Evolutionary conservation across 2,329 filamentous ascomycete species (phyloP).

Genomic region (Chaetomium sp.): DNA sequence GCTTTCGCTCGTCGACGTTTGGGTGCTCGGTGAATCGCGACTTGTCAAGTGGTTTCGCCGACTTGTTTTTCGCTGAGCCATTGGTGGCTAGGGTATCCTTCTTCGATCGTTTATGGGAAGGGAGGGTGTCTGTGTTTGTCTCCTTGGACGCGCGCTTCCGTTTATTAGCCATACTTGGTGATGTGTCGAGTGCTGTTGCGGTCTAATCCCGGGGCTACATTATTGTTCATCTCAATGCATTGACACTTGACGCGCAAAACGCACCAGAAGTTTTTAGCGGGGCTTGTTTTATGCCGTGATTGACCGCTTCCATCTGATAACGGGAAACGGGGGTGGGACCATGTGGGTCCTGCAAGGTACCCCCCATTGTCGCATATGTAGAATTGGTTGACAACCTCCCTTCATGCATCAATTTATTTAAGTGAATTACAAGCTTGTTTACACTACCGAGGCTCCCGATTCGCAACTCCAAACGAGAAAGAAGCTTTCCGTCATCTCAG

Average conservation of each 20-base stretch:
- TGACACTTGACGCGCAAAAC: background rate
- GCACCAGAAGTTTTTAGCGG: constrained; percentile 18
- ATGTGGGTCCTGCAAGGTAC: background rate
- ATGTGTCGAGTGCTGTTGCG: background rate
- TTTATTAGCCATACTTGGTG: constrained; percentile 36
- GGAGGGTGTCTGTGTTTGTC: constrained; percentile 23
- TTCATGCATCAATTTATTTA: background rate
- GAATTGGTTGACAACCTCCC: background rate
- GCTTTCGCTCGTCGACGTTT: constrained; percentile 46
- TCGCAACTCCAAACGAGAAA: no score
- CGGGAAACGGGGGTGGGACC: background rate
- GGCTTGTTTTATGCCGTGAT: constrained; percentile 11
- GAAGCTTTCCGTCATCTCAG: no score
- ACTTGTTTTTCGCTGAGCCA: constrained; percentile 18
- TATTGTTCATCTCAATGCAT: no score
- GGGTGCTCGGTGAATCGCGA: constrained; percentile 47
- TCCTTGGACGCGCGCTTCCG: constrained; percentile 36
- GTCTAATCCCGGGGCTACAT: background rate
- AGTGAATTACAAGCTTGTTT: background rate
- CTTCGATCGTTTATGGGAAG: constrained; percentile 34
- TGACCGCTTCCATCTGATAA: constrained; percentile 15
- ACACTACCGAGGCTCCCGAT: no score
- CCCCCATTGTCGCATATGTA: constrained; percentile 7
- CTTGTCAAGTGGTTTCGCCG: constrained; percentile 29
- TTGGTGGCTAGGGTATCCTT: constrained; percentile 24